Evolutionary conservation across 2,329 filamentous ascomycete species (phyloP), one percentile per base, ranked within the genome.

Genomic region (Aspergillus calidoustus): DNA sequence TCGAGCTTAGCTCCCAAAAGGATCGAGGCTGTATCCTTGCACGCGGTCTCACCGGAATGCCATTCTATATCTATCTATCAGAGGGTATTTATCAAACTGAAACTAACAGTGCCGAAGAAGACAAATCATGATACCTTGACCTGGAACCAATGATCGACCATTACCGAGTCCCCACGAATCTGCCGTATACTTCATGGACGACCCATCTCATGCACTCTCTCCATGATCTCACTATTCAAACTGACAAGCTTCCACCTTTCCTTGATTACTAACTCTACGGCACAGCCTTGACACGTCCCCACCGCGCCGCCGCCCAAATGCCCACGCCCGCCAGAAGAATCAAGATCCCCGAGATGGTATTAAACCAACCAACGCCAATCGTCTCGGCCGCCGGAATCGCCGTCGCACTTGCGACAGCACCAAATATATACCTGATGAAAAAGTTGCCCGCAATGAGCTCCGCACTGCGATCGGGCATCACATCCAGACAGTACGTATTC

Each of bases 371-470:
- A 0, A 94, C 88, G 3, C 92, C 91, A 58, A 95, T 89, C 31
- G 76, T 79, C 62, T 92, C 81, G n/a, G 93, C 84, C 1, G 88
- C 89, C 0, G 92, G 92, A 60, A 95, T 80, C 58, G 91, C 91
- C 1, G 87, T 85, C 0, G 89, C 91, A 3, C 87, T 90, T 0
- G 87, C 90, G 4, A 86, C 77, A 11, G 90, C 91, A 0, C 88
- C 91, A 67, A 93, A 90, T 6, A 92, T 72, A 74, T 94, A 95
- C 6, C 91, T 83, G 54, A 91, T 81, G 69, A 92, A 87, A 74
- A 93, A 95, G 74, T 94, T 95, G 0, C 90, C 90, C 0, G 91
- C 90, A 48, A 92, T 86, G 3, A 94, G 90, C 71, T 95, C 91
- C 3, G 89, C 86, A 48, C 87, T 87, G 31, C 85, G 81, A 2